Evolutionary conservation across 139 green algal genomes (phyloP).

Genomic region (Chlorella sp.): DNA sequence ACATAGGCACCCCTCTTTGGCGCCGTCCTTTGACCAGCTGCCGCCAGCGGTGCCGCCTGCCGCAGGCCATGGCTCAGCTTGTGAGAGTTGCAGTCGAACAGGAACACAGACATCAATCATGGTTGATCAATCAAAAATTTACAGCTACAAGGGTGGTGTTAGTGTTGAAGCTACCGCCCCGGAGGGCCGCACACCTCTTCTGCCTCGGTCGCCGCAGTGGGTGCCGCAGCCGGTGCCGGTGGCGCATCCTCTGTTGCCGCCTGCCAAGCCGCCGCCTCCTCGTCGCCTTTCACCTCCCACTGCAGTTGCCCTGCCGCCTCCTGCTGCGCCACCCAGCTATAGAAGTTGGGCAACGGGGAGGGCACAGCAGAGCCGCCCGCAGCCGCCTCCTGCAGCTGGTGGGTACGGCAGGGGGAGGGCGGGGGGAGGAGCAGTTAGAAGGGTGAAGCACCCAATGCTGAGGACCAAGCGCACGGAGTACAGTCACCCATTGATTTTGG

Average conservation of each 20-base stretch:
- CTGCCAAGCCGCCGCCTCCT: not conserved
- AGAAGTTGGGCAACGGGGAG: slow-evolving; percentile 21
- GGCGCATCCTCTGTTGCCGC: not conserved
- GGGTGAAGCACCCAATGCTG: too few relatives aligned
- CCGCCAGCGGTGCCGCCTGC: not conserved
- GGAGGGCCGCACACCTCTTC: not conserved
- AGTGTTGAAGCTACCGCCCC: not conserved
- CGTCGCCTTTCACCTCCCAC: slow-evolving; percentile 20
- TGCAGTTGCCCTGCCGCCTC: not conserved
- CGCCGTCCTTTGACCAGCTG: not conserved
- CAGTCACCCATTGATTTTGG: not conserved
- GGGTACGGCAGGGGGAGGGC: not conserved
- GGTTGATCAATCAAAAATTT: too few relatives aligned
- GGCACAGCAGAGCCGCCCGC: not conserved
- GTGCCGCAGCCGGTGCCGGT: not conserved
- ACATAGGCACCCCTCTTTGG: not conserved
- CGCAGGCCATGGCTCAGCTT: not conserved
- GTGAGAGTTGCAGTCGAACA: too few relatives aligned
- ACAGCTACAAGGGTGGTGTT: not conserved
- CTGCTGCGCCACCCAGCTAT: slow-evolving; percentile 10
- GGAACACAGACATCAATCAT: not conserved
- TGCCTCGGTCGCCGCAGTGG: not conserved
- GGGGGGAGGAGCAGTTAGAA: not conserved
- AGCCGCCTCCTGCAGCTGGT: not conserved
- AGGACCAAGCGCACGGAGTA: too few relatives aligned